These are phyloP conservation scores for Leersia perrieri DNA, from an alignment of 176 grass and related monocot genomes.

Conservation along the genomic window DNA sequence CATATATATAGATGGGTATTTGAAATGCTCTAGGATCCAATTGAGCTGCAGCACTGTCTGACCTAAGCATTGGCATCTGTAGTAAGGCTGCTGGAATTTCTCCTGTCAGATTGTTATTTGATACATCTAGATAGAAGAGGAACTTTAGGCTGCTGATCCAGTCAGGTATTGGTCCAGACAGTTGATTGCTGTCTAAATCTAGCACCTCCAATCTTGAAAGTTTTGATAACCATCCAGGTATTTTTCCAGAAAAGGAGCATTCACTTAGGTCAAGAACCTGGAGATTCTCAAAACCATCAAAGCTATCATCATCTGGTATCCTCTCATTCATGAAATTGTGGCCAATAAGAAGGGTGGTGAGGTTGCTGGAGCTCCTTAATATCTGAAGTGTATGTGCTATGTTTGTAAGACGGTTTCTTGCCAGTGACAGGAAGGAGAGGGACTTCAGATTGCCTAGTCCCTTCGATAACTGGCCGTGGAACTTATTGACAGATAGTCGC, in stretches of 20 bases:
- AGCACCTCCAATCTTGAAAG: background rate
- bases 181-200: background rate
- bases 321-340: background rate
- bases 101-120: conserved; percentile 10
- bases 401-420: background rate
- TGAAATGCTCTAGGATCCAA: background rate
- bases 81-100: background rate
- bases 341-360: background rate
- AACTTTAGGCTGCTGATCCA: background rate
- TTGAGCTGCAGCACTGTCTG: background rate
- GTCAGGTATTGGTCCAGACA: conserved; percentile 15
- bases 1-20: background rate
- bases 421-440: conserved; percentile 14
- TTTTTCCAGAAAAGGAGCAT: background rate
- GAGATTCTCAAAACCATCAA: conserved; percentile 25
- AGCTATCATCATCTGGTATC: background rate
- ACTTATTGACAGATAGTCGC: background rate
- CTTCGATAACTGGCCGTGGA: background rate
- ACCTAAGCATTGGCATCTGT: background rate
- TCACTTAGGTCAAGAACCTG: background rate
- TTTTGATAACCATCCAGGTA: conserved; percentile 37
- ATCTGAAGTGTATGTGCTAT: conserved; percentile 13
- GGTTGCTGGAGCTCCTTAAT: background rate
- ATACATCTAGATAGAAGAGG: conserved; percentile 6
- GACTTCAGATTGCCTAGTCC: background rate